A percentile compares a stretch with the other conserved stretches of the same genome.
phyloP scores from a whole-genome alignment of 2,329 filamentous ascomycete genomes.

The Rasamsonia emersonii region DNA sequence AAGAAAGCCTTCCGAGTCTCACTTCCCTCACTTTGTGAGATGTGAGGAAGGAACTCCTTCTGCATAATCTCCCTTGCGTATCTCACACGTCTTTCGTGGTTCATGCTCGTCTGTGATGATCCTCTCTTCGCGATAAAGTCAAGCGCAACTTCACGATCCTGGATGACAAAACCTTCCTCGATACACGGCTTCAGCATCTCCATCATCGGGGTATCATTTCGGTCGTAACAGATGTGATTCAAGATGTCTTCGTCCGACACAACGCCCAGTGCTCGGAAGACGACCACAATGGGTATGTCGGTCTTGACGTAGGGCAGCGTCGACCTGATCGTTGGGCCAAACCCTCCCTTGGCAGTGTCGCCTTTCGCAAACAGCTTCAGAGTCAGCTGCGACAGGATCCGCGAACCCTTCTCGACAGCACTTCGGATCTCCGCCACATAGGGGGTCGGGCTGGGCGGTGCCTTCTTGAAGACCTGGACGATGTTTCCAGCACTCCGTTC shows the following conservation, averaged over 20 bases:
- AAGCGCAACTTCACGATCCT: conserved; percentile 86
- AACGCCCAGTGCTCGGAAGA: conserved; percentile 90
- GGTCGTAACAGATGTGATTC: conserved; percentile 94
- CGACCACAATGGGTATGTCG: conserved; percentile 87
- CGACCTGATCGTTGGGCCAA: conserved; percentile 81
- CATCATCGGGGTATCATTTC: conserved; percentile 91
- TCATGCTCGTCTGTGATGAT: conserved; percentile 60
- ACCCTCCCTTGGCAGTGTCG: conserved; percentile 66
- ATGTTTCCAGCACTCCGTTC: conserved; percentile 97
- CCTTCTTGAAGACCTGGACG: conserved; percentile 98
- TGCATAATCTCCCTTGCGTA: conserved; percentile 92
- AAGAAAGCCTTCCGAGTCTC: conserved; percentile 97
- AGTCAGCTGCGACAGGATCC: conserved; percentile 85
- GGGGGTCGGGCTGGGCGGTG: conserved; percentile 79
- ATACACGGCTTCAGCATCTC: conserved; percentile 97
- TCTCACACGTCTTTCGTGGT: conserved; percentile 77
- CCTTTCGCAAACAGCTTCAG: conserved; percentile 86
- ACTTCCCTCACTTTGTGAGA: conserved; percentile 88
- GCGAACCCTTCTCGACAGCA: conserved; percentile 89
- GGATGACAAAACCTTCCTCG: conserved; percentile 92
- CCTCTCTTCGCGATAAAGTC: conserved; percentile 95
- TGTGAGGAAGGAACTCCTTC: conserved; percentile 93
- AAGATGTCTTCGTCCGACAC: conserved; percentile 97
- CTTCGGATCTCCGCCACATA: conserved; percentile 95
- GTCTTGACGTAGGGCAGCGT: conserved; percentile 89